Conservation (phyloP, 2,329 filamentous ascomycete species). For the Blastomyces silverae region DNA sequence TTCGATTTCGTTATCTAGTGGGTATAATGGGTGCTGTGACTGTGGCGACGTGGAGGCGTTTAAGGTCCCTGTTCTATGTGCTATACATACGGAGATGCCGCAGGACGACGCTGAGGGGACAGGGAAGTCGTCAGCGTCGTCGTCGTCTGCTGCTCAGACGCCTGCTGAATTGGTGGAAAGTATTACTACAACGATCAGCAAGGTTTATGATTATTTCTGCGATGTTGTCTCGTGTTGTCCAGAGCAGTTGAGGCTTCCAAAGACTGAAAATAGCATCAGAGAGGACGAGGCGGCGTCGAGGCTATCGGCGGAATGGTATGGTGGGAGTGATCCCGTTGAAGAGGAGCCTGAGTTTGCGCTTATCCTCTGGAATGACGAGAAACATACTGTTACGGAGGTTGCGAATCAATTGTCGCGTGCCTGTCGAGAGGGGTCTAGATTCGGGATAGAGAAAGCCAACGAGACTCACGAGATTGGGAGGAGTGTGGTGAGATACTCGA, state of each 20-base stretch:
- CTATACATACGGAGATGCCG: conserved; percentile 69
- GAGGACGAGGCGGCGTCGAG: conserved; percentile 76
- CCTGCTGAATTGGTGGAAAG: conserved; percentile 68
- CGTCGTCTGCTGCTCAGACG: conserved; percentile 62
- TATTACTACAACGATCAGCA: conserved; percentile 77
- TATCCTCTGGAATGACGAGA: conserved; percentile 96
- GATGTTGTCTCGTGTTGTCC: conserved; percentile 97
- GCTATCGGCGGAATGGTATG: conserved; percentile 67
- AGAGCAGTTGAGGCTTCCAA: conserved; percentile 81
- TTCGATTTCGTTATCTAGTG: conserved; percentile 75
- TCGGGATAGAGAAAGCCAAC: conserved; percentile 68
- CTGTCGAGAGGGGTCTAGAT: conserved; percentile 63
- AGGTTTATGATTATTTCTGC: conserved; percentile 87
- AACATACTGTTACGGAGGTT: conserved; percentile 91
- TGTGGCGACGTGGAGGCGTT: conserved; percentile 95
- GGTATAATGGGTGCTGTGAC: conserved; percentile 94
- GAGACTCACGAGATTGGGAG: conserved; percentile 86
- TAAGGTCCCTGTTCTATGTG: conserved; percentile 79
- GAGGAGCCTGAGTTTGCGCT: conserved; percentile 71
- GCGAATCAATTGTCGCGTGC: conserved; percentile 83
- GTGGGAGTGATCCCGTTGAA: conserved; percentile 53
- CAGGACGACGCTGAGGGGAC: conserved; percentile 43
- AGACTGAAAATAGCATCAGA: conserved; percentile 72
- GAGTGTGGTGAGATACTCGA: conserved; percentile 71
- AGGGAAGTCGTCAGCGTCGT: conserved; percentile 55